Percentiles rank a stretch among this genome's conserved stretches.
phyloP scores from a whole-genome alignment of 306 rosid genomes.

The Cicer cuneatum region DNA sequence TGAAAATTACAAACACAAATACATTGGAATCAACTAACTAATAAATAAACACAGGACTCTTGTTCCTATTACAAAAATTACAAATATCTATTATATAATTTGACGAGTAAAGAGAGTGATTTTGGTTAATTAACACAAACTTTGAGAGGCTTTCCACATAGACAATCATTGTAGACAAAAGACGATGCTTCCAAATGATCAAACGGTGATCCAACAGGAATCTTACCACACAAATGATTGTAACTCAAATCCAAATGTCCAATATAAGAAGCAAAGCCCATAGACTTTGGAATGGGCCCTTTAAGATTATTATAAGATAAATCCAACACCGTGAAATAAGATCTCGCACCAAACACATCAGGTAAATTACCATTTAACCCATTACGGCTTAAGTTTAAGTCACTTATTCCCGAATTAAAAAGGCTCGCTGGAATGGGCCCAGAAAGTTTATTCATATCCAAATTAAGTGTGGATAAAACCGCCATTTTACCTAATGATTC shows the following conservation, averaged over 20 bases:
- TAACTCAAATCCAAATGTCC: constrained; percentile 97
- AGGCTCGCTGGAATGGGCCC: constrained; percentile 68
- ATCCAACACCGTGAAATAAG: constrained; percentile 81
- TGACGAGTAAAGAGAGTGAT: background rate
- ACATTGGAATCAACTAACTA: constrained; percentile 17
- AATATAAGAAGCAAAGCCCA: constrained; percentile 64
- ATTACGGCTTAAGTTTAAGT: constrained; percentile 79
- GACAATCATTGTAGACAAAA: constrained; percentile 76
- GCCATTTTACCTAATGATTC: constrained; percentile 73
- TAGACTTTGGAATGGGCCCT: constrained; percentile 70
- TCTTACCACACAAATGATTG: constrained; percentile 81
- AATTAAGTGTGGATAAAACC: constrained; percentile 70
- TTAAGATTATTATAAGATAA: constrained; percentile 64
- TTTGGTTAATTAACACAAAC: constrained; percentile 60
- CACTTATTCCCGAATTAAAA: constrained; percentile 62
- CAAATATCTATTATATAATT: constrained; percentile 24
- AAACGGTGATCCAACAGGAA: constrained; percentile 83
- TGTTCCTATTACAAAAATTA: constrained; percentile 18
- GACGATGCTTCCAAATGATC: constrained; percentile 92
- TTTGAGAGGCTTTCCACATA: constrained; percentile 89
- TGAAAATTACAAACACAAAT: constrained; percentile 7
- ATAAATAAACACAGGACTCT: constrained; percentile 25
- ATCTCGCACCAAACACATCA: constrained; percentile 60
- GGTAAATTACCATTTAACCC: constrained; percentile 61
- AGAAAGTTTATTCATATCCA: constrained; percentile 65